These are phyloP conservation scores for Globisporangium sylvaticum DNA, from an alignment of 352 stramenopile species.

Conservation along the genomic window DNA sequence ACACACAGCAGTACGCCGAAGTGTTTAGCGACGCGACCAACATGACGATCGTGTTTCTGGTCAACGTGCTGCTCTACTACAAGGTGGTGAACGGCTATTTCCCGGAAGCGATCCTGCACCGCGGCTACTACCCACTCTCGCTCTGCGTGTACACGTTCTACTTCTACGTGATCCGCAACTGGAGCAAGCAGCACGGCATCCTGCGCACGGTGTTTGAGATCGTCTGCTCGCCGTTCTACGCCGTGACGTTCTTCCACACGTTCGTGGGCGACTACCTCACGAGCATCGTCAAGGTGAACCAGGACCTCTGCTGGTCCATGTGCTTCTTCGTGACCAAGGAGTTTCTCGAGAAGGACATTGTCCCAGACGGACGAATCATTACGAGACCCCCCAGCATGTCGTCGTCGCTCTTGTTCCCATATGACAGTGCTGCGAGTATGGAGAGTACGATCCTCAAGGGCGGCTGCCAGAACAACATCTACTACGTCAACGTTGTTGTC, in stretches of 20 bases:
- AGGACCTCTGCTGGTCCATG: slow-evolving; percentile 91
- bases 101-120: slow-evolving; percentile 69
- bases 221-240: slow-evolving; percentile 87
- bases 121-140: slow-evolving; percentile 90
- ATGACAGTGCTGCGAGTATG: not conserved
- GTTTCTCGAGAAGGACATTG: slow-evolving; percentile 78
- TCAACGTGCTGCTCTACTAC: slow-evolving; percentile 96
- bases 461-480: slow-evolving; percentile 68
- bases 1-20: slow-evolving; percentile 64
- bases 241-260: slow-evolving; percentile 93
- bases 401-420: not conserved
- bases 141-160: slow-evolving; percentile 93
- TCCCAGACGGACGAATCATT: slow-evolving; percentile 84
- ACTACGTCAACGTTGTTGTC: slow-evolving; percentile 94
- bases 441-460: slow-evolving; percentile 2
- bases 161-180: slow-evolving; percentile 90
- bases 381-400: slow-evolving; percentile 63
- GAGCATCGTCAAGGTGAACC: slow-evolving; percentile 78
- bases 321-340: slow-evolving; percentile 95
- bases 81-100: slow-evolving; percentile 91
- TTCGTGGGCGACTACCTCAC: slow-evolving; percentile 89
- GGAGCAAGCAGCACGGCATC: slow-evolving; percentile 80
- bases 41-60: slow-evolving; percentile 95
- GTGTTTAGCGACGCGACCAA: slow-evolving; percentile 96
- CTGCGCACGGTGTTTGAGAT: slow-evolving; percentile 87